Conservation (phyloP, 495 filamentous ascomycete species). For the Penicillium psychrofluorescens region DNA sequence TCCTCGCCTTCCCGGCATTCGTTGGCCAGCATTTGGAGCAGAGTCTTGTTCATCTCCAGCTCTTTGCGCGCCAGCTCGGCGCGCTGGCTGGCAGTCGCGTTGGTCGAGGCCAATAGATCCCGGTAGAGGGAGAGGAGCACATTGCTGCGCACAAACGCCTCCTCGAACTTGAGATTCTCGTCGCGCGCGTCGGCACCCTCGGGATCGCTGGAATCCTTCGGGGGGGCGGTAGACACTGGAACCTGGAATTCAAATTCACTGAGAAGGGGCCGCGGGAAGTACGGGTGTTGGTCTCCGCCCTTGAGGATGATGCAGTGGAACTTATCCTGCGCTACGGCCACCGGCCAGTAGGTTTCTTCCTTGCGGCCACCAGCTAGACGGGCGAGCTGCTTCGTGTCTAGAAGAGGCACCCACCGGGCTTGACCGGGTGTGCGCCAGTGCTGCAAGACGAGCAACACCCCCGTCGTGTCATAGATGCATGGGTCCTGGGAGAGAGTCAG, state of each 20-base stretch:
- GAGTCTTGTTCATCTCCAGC: slow-evolving; percentile 74
- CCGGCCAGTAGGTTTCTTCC: slow-evolving; percentile 88
- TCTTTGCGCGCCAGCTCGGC: slow-evolving; percentile 61
- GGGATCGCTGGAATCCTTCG: slow-evolving; percentile 26
- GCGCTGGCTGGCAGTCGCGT: slow-evolving; percentile 56
- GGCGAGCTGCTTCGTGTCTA: slow-evolving; percentile 79
- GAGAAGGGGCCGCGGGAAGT: slow-evolving; percentile 88
- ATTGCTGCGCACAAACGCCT: slow-evolving; percentile 69
- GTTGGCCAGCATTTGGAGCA: slow-evolving; percentile 81
- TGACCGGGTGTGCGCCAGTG: slow-evolving; percentile 85
- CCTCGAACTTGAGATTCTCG: slow-evolving; percentile 53
- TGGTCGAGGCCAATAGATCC: slow-evolving; percentile 56
- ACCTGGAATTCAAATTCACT: slow-evolving; percentile 90
- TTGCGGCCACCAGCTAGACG: slow-evolving; percentile 77
- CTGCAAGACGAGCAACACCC: slow-evolving; percentile 75
- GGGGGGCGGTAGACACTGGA: slow-evolving; percentile 55
- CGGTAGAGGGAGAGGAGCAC: slow-evolving; percentile 61
- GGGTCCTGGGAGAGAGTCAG: slow-evolving; percentile 57
- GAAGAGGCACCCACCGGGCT: slow-evolving; percentile 83
- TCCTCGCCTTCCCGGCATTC: slow-evolving; percentile 93
- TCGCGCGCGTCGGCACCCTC: slow-evolving; percentile 31
- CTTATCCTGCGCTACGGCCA: slow-evolving; percentile 83
- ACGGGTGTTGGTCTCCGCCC: slow-evolving; percentile 85
- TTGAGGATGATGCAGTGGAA: slow-evolving; percentile 99
- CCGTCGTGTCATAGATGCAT: slow-evolving; percentile 86